Base-by-base conservation (phyloP, 345 rosid species). In the Pelargonium nanum region DNA sequence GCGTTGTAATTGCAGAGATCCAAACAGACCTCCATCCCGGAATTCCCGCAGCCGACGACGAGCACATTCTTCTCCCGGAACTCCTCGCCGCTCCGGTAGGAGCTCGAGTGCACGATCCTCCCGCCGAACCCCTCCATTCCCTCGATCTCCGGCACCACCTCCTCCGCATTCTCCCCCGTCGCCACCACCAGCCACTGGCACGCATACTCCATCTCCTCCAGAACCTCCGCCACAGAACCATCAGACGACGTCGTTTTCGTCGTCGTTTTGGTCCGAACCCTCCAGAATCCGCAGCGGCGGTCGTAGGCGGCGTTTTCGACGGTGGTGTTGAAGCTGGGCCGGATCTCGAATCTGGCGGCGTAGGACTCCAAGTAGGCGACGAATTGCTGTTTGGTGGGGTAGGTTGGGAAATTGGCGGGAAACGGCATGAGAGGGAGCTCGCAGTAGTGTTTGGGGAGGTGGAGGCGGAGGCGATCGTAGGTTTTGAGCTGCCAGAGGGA, bases 11-110 rank as follows among this genome's bases (percentile, higher is more conserved):
- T 83, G 85, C 87, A 81, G 61, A 91, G 94, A 67, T 91, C 98
- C 77, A 91, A 81, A 66, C 80, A 74, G 48, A 91, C 85, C 73
- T 91, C 95, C 98, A 91, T 88, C 55, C 98, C 98, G 0, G 98
- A 91, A 71, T 91, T 91, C 19, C 96, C 98, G 76, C 96, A 91
- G 1, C 98, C 98, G 34, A 91, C 86, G 0, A 88, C 98, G 73
- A 91, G 75, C 40, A 88, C 90, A 16, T 44, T 75, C 72, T 79
- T 80, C 26, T 70, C 80, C 12, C 64, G 34, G 53, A 86, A 83
- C 62, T 66, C 7, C 22, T 82, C 80, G 0, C 95, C 96, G 6
- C 75, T 77, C 69, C 70, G 86, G 50, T 91, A 86, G 0, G 70
- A 56, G 59, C 88, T 80, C 0, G 96, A 77, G 63, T 88, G 98